Evolutionary conservation across 257 asterid species (phyloP).

Genomic region (Forsythia viridissima): DNA sequence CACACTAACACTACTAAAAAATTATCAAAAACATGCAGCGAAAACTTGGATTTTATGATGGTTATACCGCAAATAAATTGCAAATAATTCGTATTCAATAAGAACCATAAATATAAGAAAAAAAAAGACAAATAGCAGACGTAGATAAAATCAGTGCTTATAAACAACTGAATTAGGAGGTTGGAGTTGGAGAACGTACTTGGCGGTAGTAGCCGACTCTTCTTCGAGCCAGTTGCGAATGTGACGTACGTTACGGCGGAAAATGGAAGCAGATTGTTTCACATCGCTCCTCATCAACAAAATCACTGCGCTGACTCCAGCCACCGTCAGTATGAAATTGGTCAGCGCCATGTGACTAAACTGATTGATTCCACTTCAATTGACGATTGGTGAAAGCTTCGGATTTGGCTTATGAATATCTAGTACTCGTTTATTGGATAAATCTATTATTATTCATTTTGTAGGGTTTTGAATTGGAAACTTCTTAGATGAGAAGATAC

Average conservation of each 20-base stretch:
- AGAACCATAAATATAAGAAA: no score
- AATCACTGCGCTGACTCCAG: slow-evolving; percentile 63
- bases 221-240: slow-evolving; percentile 79
- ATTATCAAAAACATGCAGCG: neutral
- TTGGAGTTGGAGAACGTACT: slow-evolving; percentile 35
- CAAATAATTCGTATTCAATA: neutral
- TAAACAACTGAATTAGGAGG: neutral
- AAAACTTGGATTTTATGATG: neutral
- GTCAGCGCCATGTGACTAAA: slow-evolving; percentile 57
- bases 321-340: slow-evolving; percentile 71
- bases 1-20: neutral
- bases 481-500: no score
- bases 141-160: no score
- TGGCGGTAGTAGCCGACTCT: slow-evolving; percentile 60
- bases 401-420: neutral
- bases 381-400: neutral
- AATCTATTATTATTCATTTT: no score
- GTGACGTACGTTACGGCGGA: slow-evolving; percentile 69
- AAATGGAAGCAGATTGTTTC: slow-evolving; percentile 65
- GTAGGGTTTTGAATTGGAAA: no score
- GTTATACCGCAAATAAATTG: neutral
- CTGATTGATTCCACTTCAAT: neutral
- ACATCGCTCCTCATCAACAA: slow-evolving; percentile 70
- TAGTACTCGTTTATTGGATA: no score
- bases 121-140: neutral